Percentiles rank a stretch among this genome's conserved stretches.
phyloP scores from a whole-genome alignment of 495 filamentous ascomycete species.

The Staphylotrichum longicolle region DNA sequence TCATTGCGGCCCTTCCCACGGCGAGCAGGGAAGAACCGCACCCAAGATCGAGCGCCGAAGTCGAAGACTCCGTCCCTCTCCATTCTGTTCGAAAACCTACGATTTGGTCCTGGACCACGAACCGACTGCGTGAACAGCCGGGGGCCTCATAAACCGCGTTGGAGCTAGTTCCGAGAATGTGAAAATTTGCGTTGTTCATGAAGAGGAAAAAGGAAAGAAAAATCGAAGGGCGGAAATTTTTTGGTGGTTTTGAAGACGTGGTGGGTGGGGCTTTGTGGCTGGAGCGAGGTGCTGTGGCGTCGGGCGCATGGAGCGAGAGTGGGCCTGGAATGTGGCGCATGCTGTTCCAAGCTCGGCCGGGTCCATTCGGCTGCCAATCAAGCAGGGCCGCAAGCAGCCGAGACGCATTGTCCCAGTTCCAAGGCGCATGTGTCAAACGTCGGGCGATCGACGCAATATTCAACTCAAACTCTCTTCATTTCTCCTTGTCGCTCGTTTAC shows the following conservation, averaged over 20 bases:
- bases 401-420: neutral
- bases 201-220: slow-evolving; percentile 38
- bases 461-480: neutral
- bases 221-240: slow-evolving; percentile 27
- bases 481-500: neutral
- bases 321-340: neutral
- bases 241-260: slow-evolving; percentile 14
- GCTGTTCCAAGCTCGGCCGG: neutral
- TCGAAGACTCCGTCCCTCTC: slow-evolving; percentile 39
- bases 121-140: slow-evolving; percentile 18
- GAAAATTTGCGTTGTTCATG: slow-evolving; percentile 53
- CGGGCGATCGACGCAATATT: neutral
- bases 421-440: neutral
- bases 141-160: slow-evolving; percentile 44
- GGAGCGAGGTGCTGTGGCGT: neutral
- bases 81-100: slow-evolving; percentile 50
- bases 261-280: slow-evolving; percentile 6
- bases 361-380: slow-evolving; percentile 1
- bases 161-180: slow-evolving; percentile 51
- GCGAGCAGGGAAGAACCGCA: slow-evolving; percentile 50
- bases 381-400: slow-evolving; percentile 17
- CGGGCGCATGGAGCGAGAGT: too few relatives aligned
- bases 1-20: slow-evolving; percentile 55
- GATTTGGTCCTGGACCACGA: slow-evolving; percentile 45
- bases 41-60: slow-evolving; percentile 54